Conservation (phyloP, 345 rosid species). For the Linum tenue region DNA sequence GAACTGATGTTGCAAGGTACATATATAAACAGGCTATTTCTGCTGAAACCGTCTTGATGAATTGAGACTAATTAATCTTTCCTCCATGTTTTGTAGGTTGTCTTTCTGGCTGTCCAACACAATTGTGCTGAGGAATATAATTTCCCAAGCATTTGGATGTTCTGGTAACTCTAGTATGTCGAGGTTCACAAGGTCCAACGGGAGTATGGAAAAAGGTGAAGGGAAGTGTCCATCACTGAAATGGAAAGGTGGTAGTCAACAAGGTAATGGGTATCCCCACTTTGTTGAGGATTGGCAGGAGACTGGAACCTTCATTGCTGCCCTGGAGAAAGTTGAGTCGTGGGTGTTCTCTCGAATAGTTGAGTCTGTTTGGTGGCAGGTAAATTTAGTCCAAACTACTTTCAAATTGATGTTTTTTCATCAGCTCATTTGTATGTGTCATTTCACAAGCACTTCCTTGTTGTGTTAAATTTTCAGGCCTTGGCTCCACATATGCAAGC, state of each 20-base stretch:
- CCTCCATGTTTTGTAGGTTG: conserved; percentile 41
- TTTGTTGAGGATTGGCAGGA: conserved; percentile 84
- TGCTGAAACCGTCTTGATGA: background rate
- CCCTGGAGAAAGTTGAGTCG: conserved; percentile 73
- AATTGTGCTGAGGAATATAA: conserved; percentile 66
- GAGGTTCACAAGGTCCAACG: conserved; percentile 39
- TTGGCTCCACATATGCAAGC: conserved; percentile 91
- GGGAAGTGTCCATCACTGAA: conserved; percentile 21
- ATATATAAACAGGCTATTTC: background rate
- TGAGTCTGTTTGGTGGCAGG: conserved; percentile 99
- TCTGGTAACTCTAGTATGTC: conserved; percentile 32
- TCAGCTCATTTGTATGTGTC: background rate
- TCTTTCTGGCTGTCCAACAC: conserved; percentile 90
- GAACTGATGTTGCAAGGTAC: conserved; percentile 89
- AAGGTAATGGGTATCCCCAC: conserved; percentile 34
- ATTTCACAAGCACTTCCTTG: too few relatives aligned
- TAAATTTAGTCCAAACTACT: conserved; percentile 14
- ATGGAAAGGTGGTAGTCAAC: conserved; percentile 37
- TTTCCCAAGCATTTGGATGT: conserved; percentile 67
- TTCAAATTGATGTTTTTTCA: background rate
- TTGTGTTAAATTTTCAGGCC: conserved; percentile 32
- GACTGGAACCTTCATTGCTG: conserved; percentile 62
- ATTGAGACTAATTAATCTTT: conserved; percentile 12
- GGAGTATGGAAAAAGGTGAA: conserved; percentile 34
- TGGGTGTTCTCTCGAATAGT: conserved; percentile 91